A percentile compares a stretch with the other conserved stretches of the same genome.
These are phyloP conservation scores for Gyromitra esculenta DNA, from an alignment of 2,329 filamentous ascomycete genomes.

Conservation along the genomic window DNA sequence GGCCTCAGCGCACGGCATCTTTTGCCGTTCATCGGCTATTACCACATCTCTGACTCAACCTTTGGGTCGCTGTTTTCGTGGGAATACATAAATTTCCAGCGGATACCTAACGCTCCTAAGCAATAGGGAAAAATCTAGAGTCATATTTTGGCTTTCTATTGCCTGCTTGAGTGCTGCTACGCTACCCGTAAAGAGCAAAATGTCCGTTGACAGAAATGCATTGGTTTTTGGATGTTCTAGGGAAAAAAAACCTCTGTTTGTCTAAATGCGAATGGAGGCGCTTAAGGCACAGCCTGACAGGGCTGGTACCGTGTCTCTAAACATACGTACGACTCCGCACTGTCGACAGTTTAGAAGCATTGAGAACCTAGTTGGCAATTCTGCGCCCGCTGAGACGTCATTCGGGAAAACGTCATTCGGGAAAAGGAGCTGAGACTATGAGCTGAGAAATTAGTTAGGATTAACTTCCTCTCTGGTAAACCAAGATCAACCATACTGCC, in stretches of 20 bases:
- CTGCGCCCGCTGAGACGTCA: neutral
- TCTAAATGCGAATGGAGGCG: neutral
- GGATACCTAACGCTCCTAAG: conserved; percentile 1
- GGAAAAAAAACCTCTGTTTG: neutral
- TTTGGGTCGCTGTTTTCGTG: neutral
- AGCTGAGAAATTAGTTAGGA: neutral
- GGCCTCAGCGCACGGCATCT: conserved; percentile 6
- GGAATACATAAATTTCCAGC: neutral
- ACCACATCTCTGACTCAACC: conserved; percentile 23
- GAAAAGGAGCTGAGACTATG: conserved; percentile 2
- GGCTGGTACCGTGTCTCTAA: neutral
- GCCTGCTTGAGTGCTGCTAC: neutral
- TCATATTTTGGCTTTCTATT: conserved; percentile 21
- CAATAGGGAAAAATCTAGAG: conserved; percentile 2
- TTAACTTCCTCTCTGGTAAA: conserved; percentile 12
- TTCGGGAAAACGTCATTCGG: neutral
- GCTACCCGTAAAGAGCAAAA: neutral
- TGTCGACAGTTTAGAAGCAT: too few species aligned
- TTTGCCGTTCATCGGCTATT: conserved; percentile 34
- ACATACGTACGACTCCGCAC: neutral
- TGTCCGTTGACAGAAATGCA: neutral
- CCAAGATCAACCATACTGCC: neutral
- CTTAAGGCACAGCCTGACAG: conserved; percentile 8
- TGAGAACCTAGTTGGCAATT: neutral
- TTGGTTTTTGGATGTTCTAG: neutral